Percentiles rank a stretch among this genome's conserved stretches.
These are phyloP conservation scores for Candida sp. DNA, from an alignment of 1,139 yeast genomes.

Conservation along the genomic window DNA sequence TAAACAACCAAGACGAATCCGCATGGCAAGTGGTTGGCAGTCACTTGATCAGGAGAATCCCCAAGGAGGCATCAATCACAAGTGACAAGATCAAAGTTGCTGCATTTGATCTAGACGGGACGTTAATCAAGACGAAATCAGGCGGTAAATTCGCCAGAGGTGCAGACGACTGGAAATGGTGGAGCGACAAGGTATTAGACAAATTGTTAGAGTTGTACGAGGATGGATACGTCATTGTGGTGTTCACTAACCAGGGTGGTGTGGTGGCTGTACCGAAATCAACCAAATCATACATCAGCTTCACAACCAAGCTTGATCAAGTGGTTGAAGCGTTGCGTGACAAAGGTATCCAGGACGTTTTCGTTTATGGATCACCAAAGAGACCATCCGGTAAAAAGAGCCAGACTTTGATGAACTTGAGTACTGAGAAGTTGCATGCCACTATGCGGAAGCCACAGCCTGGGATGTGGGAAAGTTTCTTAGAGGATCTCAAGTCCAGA, in stretches of 20 bases:
- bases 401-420: slow-evolving; percentile 6
- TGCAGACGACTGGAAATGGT: slow-evolving; percentile 75
- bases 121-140: slow-evolving; percentile 65
- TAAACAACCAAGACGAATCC: neutral
- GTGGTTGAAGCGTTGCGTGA: slow-evolving; percentile 8
- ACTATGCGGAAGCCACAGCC: slow-evolving; percentile 71
- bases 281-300: slow-evolving; percentile 57
- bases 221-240: slow-evolving; percentile 50
- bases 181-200: slow-evolving; percentile 27
- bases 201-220: slow-evolving; percentile 28
- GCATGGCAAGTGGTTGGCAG: slow-evolving; percentile 37
- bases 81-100: slow-evolving; percentile 45
- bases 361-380: slow-evolving; percentile 71
- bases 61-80: slow-evolving; percentile 15
- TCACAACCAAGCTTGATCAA: slow-evolving; percentile 45
- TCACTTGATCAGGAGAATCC: slow-evolving; percentile 37
- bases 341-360: slow-evolving; percentile 19
- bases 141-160: slow-evolving; percentile 59
- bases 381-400: slow-evolving; percentile 34
- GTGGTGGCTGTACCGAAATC: slow-evolving; percentile 38
- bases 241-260: slow-evolving; percentile 91
- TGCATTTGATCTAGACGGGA: slow-evolving; percentile 80
- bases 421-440: slow-evolving; percentile 37
- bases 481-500: slow-evolving; percentile 13
- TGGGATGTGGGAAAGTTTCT: slow-evolving; percentile 71